A percentile compares a stretch with the other conserved stretches of the same genome.
Evolutionary conservation across 495 filamentous ascomycete species (phyloP).

Genomic region (Penicillium lagena): DNA sequence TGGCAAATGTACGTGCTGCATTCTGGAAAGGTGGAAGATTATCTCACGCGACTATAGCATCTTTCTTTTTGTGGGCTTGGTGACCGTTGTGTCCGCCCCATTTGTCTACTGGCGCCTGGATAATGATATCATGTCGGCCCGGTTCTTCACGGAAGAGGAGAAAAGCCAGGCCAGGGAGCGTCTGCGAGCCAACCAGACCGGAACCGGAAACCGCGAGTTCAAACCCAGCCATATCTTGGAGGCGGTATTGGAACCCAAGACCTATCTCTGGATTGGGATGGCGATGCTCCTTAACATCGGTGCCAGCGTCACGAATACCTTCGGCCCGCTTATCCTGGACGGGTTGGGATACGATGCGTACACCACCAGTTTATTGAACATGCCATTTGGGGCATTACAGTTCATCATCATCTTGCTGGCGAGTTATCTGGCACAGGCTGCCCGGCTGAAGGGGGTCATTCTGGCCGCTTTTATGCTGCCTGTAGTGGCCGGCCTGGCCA

Average conservation of each 20-base stretch:
- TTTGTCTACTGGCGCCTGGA: constrained; percentile 39
- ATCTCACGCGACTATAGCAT: constrained; percentile 15
- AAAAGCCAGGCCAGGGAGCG: constrained; percentile 54
- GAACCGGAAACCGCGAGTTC: constrained; percentile 41
- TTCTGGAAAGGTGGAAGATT: not conserved
- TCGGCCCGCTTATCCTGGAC: constrained; percentile 56
- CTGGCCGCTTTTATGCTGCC: constrained; percentile 44
- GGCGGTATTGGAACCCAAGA: constrained; percentile 41
- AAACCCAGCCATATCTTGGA: constrained; percentile 41
- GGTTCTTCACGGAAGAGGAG: constrained; percentile 54
- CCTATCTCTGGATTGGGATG: constrained; percentile 45
- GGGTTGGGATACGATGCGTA: constrained; percentile 54
- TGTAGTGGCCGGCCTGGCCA: constrained; percentile 48
- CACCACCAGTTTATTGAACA: constrained; percentile 43
- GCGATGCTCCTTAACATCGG: constrained; percentile 56
- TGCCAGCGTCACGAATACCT: constrained; percentile 52
- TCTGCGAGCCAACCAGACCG: constrained; percentile 58
- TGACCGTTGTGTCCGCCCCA: constrained; percentile 40
- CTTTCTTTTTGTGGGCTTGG: constrained; percentile 41
- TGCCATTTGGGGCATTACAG: constrained; percentile 45
- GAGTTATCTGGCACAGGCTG: constrained; percentile 41
- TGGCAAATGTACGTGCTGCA: constrained; percentile 52
- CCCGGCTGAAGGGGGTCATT: constrained; percentile 43
- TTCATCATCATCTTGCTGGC: constrained; percentile 34
- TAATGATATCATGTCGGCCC: constrained; percentile 46